Evolutionary conservation across 495 filamentous ascomycete genomes (phyloP).

Genomic region (Neurospora intermedia): DNA sequence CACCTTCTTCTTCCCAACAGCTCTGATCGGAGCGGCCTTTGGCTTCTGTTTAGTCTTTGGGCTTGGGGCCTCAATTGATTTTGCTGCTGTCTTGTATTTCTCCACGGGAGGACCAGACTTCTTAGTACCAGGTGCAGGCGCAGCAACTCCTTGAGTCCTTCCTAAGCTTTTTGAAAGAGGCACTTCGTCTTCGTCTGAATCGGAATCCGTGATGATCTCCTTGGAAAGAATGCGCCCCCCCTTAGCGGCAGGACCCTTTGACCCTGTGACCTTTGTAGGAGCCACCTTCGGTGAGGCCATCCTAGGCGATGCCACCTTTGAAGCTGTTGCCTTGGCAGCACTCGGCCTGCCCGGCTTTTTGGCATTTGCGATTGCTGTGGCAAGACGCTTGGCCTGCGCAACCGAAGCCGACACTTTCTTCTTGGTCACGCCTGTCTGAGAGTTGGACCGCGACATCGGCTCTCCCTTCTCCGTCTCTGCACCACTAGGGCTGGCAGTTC

Average conservation of each 20-base stretch:
- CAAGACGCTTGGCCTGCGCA: constrained; percentile 48
- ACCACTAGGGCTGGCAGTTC: constrained; percentile 46
- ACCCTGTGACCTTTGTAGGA: constrained; percentile 13
- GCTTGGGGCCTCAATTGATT: constrained; percentile 19
- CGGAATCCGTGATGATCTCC: constrained; percentile 67
- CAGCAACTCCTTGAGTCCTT: constrained; percentile 21
- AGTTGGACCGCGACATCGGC: constrained; percentile 42
- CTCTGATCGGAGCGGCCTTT: constrained; percentile 5
- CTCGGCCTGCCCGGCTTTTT: constrained; percentile 7
- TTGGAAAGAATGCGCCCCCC: constrained; percentile 37
- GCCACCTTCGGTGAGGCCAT: constrained; percentile 25
- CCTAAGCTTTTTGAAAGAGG: constrained; percentile 26
- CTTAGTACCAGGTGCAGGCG: constrained; percentile 16
- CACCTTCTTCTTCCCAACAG: constrained; percentile 7
- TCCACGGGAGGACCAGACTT: constrained; percentile 24
- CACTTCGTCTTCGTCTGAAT: constrained; percentile 51
- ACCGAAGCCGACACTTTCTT: constrained; percentile 54
- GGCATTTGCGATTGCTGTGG: constrained; percentile 24
- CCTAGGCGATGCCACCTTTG: constrained; percentile 8
- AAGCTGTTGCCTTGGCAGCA: constrained; percentile 2
- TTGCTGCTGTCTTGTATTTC: constrained; percentile 16
- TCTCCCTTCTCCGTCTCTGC: constrained; percentile 43
- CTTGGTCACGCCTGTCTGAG: constrained; percentile 37
- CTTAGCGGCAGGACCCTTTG: constrained; percentile 14
- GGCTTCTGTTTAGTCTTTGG: constrained; percentile 12